A percentile compares a stretch with the other conserved stretches of the same genome.
Evolutionary conservation across 192 early-diverging fungal genomes (phyloP).

Genomic region (Coemansia furcata): DNA sequence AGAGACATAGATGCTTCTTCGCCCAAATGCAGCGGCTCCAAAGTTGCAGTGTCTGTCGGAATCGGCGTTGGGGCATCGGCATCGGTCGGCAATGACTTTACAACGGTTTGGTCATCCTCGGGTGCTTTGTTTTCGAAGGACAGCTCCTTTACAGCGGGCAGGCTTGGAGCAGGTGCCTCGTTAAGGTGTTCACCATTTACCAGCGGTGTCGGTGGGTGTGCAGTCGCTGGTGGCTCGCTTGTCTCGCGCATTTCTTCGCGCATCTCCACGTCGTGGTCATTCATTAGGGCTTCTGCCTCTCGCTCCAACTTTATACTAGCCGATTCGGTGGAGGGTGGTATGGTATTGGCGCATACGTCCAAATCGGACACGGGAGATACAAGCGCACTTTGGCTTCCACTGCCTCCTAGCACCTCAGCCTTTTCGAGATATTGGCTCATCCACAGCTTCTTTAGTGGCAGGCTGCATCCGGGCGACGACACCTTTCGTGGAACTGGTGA

Average conservation of each 20-base stretch:
- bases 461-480: not conserved
- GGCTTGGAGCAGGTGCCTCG: not conserved
- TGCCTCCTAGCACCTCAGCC: not conserved
- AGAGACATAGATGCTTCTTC: not conserved
- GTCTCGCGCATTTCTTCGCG: not conserved
- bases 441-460: constrained; percentile 53
- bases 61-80: constrained; percentile 41
- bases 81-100: constrained; percentile 40
- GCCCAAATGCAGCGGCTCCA: not conserved
- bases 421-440: constrained; percentile 45
- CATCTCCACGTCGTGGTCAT: not conserved
- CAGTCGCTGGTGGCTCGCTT: not conserved
- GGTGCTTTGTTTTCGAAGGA: not conserved
- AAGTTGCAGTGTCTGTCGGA: constrained; percentile 13
- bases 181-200: not conserved
- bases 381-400: not conserved
- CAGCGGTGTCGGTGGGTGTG: not conserved
- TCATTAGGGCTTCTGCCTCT: not conserved
- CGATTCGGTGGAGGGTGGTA: not conserved
- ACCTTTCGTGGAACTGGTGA: not conserved
- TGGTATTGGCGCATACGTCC: not conserved
- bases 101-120: not conserved
- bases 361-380: not conserved
- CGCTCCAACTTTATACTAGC: not conserved
- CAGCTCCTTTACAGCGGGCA: not conserved